A percentile compares a stretch with the other conserved stretches of the same genome.
Conservation (phyloP, 768 basidiomycete genomes). For the Gyrodon lividus region DNA sequence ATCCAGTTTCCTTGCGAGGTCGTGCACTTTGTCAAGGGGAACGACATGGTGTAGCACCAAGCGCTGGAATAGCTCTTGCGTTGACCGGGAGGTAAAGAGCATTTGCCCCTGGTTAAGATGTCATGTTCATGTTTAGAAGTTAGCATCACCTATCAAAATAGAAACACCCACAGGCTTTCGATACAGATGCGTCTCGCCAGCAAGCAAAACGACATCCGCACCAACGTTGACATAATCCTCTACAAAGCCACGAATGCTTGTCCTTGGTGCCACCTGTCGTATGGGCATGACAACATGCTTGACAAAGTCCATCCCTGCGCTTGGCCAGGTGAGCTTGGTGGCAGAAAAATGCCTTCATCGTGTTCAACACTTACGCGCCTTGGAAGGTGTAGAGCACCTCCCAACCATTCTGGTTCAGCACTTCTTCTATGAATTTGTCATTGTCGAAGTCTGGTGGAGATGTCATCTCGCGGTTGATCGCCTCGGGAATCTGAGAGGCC, state of each 20-base stretch:
- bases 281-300: conserved; percentile 38
- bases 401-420: conserved; percentile 36
- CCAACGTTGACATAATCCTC: conserved; percentile 37
- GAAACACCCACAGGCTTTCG: conserved; percentile 23
- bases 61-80: conserved; percentile 20
- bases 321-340: conserved; percentile 15
- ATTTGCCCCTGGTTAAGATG: conserved; percentile 22
- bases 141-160: neutral
- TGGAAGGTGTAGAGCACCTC: conserved; percentile 40
- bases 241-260: conserved; percentile 35
- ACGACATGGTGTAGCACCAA: conserved; percentile 26
- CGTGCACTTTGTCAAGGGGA: conserved; percentile 23
- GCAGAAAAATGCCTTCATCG: neutral
- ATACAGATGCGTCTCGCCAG: conserved; percentile 38
- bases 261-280: conserved; percentile 32
- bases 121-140: neutral
- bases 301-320: conserved; percentile 39
- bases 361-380: conserved; percentile 34
- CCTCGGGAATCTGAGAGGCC: conserved; percentile 18
- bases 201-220: conserved; percentile 38
- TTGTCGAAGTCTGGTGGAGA: conserved; percentile 13
- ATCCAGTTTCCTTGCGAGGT: conserved; percentile 24
- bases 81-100: conserved; percentile 23
- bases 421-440: conserved; percentile 29
- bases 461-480: neutral